Evolutionary conservation across 768 basidiomycete species (phyloP), one percentile per base, ranked within the genome.

Genomic region (Tylopilus sp.): DNA sequence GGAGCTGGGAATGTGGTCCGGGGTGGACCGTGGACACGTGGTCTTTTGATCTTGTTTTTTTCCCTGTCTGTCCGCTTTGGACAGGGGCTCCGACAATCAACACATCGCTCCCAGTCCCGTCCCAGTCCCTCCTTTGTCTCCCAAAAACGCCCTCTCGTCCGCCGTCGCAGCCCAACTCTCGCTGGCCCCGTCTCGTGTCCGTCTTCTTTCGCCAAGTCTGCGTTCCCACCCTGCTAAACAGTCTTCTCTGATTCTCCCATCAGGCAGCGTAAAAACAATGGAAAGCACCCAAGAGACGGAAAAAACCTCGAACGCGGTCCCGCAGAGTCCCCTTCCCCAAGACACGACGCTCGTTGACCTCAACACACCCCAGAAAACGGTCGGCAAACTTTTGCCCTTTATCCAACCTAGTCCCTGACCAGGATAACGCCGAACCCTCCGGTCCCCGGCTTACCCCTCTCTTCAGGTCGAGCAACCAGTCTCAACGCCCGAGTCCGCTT

Each of bases 51-150:
- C 63, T 68, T 50, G 63, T 65, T 68, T 68, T 68, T 69, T 70
- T 65, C 68, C 66, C 62, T 67, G 68, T 65, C 63, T 52, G 58
- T 62, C 68, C 61, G 65, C 55, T 53, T 63, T 68, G 63, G 67
- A 70, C 67, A 69, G 67, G 67, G 67, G 67, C 67, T 69, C 66
- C 63, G 68, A 70, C 67, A 70, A 70, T 70, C 68, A 56, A 70
- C 67, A 49, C 63, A 66, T 61, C 62, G 48, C 52, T 62, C 54
- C 56, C 58, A 57, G 60, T 51, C 41, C 28, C 55, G 40, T 33
- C 50, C 43, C 22, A 45, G 57, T 30, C 59, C 41, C 38, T 54
- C 53, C 19, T 52, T 61, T 54, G 34, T 17, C 22, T 42, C 25
- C 43, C 31, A 54, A 60, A 68, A 59, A 59, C 54, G 34, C 10